Conservation (phyloP, 345 rosid genomes). For the Acer saccharum region DNA sequence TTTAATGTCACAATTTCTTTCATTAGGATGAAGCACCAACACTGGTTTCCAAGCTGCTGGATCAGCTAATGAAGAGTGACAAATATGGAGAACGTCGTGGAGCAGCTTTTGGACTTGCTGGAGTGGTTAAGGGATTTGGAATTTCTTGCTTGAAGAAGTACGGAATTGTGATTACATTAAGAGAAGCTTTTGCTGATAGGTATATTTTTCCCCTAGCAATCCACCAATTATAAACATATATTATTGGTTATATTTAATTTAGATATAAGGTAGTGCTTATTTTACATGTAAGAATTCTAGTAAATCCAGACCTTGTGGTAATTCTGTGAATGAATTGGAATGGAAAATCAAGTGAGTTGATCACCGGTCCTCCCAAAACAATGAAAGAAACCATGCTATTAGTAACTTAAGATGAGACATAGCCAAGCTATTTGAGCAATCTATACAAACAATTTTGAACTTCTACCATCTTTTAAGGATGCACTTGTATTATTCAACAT, state of each 20-base stretch:
- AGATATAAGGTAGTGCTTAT: background rate
- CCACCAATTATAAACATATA: background rate
- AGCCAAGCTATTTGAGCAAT: no score
- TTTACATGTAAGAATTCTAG: background rate
- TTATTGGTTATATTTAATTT: background rate
- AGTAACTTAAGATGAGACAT: no score
- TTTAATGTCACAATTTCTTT: conserved; percentile 20
- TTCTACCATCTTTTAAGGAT: no score
- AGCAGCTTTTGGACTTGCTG: conserved; percentile 98
- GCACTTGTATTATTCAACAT: background rate
- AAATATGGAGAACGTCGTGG: conserved; percentile 98
- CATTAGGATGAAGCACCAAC: conserved; percentile 73
- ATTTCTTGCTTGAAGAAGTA: conserved; percentile 81
- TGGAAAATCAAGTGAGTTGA: background rate
- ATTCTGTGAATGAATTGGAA: background rate
- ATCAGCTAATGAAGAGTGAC: conserved; percentile 84
- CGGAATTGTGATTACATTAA: conserved; percentile 60
- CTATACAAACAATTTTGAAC: no score
- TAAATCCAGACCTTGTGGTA: background rate
- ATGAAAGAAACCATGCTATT: background rate
- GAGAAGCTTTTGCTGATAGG: conserved; percentile 84
- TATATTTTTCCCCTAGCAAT: conserved; percentile 21
- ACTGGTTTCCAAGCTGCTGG: conserved; percentile 75
- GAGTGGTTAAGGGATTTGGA: conserved; percentile 91
- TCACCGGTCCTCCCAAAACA: background rate